Evolutionary conservation across 495 filamentous ascomycete species (phyloP).

Genomic region (Penicillium silybi): DNA sequence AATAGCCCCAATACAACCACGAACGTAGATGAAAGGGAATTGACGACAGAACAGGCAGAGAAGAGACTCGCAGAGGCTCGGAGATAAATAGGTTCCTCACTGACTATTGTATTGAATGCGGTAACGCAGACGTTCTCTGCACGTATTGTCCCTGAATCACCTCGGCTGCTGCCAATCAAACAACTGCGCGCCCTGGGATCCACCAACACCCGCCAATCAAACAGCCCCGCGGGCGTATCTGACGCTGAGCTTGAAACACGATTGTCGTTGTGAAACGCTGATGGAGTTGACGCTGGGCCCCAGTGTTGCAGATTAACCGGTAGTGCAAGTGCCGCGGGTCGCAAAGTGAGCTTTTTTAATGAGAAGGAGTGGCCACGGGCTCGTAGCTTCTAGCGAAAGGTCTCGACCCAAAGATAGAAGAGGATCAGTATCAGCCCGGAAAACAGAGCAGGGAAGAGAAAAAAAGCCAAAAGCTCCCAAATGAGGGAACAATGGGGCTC

Average conservation of each 20-base stretch:
- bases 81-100: background rate
- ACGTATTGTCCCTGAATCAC: slow-evolving; percentile 9
- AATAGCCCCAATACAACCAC: background rate
- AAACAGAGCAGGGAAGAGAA: background rate
- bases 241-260: slow-evolving; percentile 31
- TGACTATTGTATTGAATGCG: background rate
- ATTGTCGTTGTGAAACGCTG: slow-evolving; percentile 33
- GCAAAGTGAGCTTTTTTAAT: slow-evolving; percentile 1
- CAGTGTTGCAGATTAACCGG: slow-evolving; percentile 20
- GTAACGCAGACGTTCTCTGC: slow-evolving; percentile 2
- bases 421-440: background rate
- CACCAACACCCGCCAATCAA: slow-evolving; percentile 27
- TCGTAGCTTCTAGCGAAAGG: background rate
- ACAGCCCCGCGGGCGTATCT: slow-evolving; percentile 3
- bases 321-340: background rate
- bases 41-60: slow-evolving; percentile 1
- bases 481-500: background rate
- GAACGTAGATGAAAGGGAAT: slow-evolving; percentile 1
- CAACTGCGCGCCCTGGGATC: slow-evolving; percentile 4
- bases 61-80: background rate
- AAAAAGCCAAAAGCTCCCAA: slow-evolving; percentile 4
- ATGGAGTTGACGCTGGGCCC: slow-evolving; percentile 13
- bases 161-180: slow-evolving; percentile 14
- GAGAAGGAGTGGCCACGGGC: slow-evolving; percentile 9
- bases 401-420: background rate